phyloP scores from a whole-genome alignment of 2,329 filamentous ascomycete species.

The Aureobasidium sp. region DNA sequence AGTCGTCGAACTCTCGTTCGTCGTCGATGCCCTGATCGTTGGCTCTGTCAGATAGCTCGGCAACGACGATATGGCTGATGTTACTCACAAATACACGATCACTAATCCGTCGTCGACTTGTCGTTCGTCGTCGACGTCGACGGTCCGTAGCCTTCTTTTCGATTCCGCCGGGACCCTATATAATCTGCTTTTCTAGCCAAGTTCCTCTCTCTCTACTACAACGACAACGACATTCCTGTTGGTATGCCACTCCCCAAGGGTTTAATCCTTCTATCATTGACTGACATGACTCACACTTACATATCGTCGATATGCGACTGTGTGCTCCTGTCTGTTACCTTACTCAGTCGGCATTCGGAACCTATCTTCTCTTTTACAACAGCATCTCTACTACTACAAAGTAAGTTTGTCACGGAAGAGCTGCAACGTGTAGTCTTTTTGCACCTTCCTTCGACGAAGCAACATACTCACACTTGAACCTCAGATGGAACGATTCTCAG shows the following conservation, averaged over 20 bases:
- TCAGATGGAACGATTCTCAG: background rate
- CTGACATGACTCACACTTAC: background rate
- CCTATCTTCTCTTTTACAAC: background rate
- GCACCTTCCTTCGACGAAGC: background rate
- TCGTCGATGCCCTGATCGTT: too few relatives aligned
- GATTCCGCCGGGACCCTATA: background rate
- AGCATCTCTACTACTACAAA: background rate
- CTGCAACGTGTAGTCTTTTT: background rate
- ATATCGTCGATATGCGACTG: background rate
- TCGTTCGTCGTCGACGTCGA: background rate
- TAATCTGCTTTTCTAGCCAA: background rate
- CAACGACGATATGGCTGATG: background rate
- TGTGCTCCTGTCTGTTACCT: background rate
- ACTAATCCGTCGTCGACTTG: background rate
- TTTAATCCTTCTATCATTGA: background rate
- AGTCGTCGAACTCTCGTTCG: too few relatives aligned
- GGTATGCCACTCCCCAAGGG: background rate
- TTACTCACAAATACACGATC: background rate
- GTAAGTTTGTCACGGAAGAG: background rate
- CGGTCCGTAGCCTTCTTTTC: background rate
- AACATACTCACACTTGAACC: background rate
- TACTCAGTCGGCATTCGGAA: background rate
- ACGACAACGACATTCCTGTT: background rate
- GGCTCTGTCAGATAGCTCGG: background rate
- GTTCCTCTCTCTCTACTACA: background rate